phyloP scores from a whole-genome alignment of 192 early-diverging fungal species.

The Mortierella alpina region DNA sequence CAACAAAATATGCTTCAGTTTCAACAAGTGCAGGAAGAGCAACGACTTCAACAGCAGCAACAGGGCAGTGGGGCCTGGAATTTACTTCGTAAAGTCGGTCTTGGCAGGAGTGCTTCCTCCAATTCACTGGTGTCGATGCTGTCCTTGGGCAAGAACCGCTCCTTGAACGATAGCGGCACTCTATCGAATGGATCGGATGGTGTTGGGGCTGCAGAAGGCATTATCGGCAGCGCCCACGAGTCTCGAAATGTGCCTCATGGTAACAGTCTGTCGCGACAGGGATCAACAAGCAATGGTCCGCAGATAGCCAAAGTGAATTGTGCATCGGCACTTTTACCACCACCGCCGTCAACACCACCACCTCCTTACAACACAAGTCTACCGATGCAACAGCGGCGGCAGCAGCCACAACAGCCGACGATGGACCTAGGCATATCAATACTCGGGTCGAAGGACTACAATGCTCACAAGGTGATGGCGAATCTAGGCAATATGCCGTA shows the following conservation, averaged over 20 bases:
- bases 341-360: too few relatives aligned
- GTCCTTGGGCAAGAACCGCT: not conserved
- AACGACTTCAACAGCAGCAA: constrained; percentile 4
- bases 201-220: not conserved
- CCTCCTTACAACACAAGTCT: not conserved
- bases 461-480: constrained; percentile 28
- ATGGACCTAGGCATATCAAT: too few relatives aligned
- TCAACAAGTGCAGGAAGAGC: not conserved
- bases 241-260: constrained; percentile 10
- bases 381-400: not conserved
- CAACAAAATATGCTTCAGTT: constrained; percentile 5
- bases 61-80: constrained; percentile 13
- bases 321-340: too few relatives aligned
- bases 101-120: not conserved
- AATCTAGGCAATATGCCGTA: constrained; percentile 46
- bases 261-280: not conserved
- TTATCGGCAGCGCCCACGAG: not conserved
- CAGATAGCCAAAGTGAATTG: too few relatives aligned
- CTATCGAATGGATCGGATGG: not conserved
- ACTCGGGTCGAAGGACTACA: constrained; percentile 2
- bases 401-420: not conserved
- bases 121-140: not conserved
- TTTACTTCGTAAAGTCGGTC: constrained; percentile 1
- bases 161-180: not conserved
- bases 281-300: not conserved